These are phyloP conservation scores for Paramecium tetraurelia DNA, from an alignment of 73 alveolate genomes.

Conservation along the genomic window DNA sequence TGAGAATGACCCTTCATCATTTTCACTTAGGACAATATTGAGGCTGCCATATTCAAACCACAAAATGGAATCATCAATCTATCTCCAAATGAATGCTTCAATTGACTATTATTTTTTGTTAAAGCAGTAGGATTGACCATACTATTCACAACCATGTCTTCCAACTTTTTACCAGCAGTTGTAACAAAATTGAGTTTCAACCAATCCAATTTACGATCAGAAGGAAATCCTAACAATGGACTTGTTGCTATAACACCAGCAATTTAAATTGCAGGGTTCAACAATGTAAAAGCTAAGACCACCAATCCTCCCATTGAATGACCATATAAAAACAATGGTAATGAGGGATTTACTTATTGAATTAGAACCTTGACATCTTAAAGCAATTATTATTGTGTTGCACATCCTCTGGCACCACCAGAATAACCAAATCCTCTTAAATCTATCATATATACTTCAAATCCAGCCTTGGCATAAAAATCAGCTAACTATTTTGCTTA, in stretches of 20 bases:
- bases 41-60: conserved; percentile 63
- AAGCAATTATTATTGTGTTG: conserved; percentile 49
- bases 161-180: conserved; percentile 56
- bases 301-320: conserved; percentile 91
- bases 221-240: conserved; percentile 61
- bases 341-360: conserved; percentile 61
- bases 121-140: conserved; percentile 63
- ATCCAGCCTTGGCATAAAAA: conserved; percentile 77
- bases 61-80: conserved; percentile 62
- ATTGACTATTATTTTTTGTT: conserved; percentile 48
- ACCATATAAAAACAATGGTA: conserved; percentile 83
- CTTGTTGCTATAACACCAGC: conserved; percentile 71
- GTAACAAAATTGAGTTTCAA: conserved; percentile 48
- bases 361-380: conserved; percentile 47
- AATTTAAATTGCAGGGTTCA: conserved; percentile 70
- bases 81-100: conserved; percentile 59
- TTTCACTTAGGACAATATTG: background rate
- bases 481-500: conserved; percentile 58
- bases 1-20: background rate
- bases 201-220: conserved; percentile 53
- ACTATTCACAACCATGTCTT: conserved; percentile 44
- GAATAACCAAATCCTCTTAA: conserved; percentile 83
- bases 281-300: conserved; percentile 66
- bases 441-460: conserved; percentile 77
- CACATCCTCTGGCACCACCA: conserved; percentile 64